These are phyloP conservation scores for Phytophthora constricta DNA, from an alignment of 352 stramenopile species.

Conservation along the genomic window DNA sequence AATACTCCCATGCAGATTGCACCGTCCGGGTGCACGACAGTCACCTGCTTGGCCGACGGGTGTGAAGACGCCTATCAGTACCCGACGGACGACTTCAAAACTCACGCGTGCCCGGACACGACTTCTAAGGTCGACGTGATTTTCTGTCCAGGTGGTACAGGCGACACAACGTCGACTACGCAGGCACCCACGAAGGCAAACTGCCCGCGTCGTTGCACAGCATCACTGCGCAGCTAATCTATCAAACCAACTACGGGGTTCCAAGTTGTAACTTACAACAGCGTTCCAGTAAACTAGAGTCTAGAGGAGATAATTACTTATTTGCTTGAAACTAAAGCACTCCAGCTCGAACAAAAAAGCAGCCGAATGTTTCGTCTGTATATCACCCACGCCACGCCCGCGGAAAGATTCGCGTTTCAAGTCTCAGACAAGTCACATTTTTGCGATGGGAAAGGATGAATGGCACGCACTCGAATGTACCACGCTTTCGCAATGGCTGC, in stretches of 20 bases:
- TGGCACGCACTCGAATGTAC: too few species aligned
- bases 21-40: conserved; percentile 38
- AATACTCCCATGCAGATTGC: conserved; percentile 61
- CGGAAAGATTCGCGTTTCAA: too few species aligned
- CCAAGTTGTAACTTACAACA: too few species aligned
- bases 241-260: not conserved
- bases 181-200: conserved; percentile 37
- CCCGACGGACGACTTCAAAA: conserved; percentile 53
- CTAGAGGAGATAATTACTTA: too few species aligned
- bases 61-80: conserved; percentile 52
- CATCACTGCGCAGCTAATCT: conserved; percentile 22
- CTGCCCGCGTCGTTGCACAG: conserved; percentile 24
- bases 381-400: too few species aligned
- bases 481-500: too few species aligned
- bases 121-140: conserved; percentile 47
- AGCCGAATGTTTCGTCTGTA: too few species aligned
- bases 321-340: too few species aligned
- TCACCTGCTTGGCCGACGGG: conserved; percentile 45
- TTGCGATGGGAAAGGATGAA: too few species aligned
- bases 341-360: too few species aligned
- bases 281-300: too few species aligned
- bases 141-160: conserved; percentile 35
- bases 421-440: too few species aligned
- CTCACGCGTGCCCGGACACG: conserved; percentile 43
- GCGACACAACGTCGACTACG: conserved; percentile 12